These are phyloP conservation scores for Hemileccinum rubropunctum DNA, from an alignment of 768 basidiomycete genomes.

Conservation along the genomic window DNA sequence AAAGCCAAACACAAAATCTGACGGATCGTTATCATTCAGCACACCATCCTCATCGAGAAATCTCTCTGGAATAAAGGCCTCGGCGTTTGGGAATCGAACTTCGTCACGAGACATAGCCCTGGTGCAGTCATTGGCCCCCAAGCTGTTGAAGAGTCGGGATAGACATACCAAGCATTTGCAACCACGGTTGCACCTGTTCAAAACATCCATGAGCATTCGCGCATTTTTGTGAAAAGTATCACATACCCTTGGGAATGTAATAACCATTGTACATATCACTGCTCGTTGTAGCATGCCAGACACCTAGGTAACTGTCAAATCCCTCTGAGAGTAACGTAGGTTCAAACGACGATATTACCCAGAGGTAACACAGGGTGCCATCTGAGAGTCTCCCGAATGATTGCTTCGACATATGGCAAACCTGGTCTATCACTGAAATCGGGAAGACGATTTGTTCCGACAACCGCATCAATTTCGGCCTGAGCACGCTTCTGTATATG, in stretches of 20 bases:
- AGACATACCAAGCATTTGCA: slow-evolving; percentile 10
- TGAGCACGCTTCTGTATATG: slow-evolving; percentile 8
- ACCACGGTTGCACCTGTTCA: slow-evolving; percentile 11
- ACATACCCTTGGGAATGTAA: slow-evolving; percentile 29
- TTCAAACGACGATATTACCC: background rate
- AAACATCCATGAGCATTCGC: background rate
- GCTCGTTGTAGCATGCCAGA: slow-evolving; percentile 9
- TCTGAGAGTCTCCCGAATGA: slow-evolving; percentile 3
- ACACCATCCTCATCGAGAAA: slow-evolving; percentile 10
- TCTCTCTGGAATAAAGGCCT: slow-evolving; percentile 6
- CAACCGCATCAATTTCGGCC: slow-evolving; percentile 25
- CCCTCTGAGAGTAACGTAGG: background rate
- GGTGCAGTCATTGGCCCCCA: background rate
- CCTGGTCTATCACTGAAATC: slow-evolving; percentile 18
- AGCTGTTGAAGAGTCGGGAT: background rate
- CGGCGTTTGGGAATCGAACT: slow-evolving; percentile 8
- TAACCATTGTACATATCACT: slow-evolving; percentile 34
- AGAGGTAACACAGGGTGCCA: slow-evolving; percentile 1
- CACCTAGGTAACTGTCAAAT: background rate
- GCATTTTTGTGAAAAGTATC: background rate
- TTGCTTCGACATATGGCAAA: slow-evolving; percentile 2
- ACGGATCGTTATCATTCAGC: slow-evolving; percentile 4
- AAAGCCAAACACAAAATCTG: slow-evolving; percentile 13
- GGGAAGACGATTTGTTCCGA: slow-evolving; percentile 23
- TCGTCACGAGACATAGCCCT: slow-evolving; percentile 11